Evolutionary conservation across 1,139 yeast genomes (phyloP).

Genomic region (Pichia sp.): DNA sequence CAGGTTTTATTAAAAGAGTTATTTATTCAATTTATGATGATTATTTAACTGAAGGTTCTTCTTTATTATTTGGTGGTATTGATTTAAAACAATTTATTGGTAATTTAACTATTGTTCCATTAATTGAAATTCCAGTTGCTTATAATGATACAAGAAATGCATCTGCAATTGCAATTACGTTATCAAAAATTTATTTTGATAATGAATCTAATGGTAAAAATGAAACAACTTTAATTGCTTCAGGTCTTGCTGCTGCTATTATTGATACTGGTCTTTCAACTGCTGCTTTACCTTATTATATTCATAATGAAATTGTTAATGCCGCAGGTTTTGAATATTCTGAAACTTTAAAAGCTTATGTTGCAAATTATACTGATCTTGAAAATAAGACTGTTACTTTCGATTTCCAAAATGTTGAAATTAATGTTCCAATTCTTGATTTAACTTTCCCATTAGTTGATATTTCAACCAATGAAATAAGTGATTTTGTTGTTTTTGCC

Average conservation of each 20-base stretch:
- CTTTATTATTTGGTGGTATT: constrained; percentile 48
- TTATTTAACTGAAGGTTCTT: constrained; percentile 34
- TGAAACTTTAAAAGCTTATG: constrained; percentile 29
- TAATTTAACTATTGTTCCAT: constrained; percentile 40
- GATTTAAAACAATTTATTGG: constrained; percentile 47
- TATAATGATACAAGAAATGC: constrained; percentile 32
- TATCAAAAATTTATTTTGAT: constrained; percentile 26
- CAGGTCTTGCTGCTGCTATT: constrained; percentile 37
- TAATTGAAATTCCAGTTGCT: constrained; percentile 23
- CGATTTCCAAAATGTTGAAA: constrained; percentile 44
- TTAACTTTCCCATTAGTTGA: constrained; percentile 14
- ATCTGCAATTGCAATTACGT: constrained; percentile 33
- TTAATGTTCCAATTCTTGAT: constrained; percentile 38
- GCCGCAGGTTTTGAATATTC: constrained; percentile 36
- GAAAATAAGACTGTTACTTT: constrained; percentile 32
- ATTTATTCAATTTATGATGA: constrained; percentile 40
- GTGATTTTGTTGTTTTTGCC: constrained; percentile 31
- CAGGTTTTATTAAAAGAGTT: constrained; percentile 43
- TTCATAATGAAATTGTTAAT: constrained; percentile 37
- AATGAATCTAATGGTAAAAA: constrained; percentile 2
- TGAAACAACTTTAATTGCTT: constrained; percentile 30
- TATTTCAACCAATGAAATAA: constrained; percentile 8
- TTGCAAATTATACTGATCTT: constrained; percentile 25
- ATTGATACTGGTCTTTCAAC: constrained; percentile 62
- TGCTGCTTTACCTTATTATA: constrained; percentile 40